phyloP scores from a whole-genome alignment of 1,284 basidiomycete genomes.

The Fomes fomentarius region DNA sequence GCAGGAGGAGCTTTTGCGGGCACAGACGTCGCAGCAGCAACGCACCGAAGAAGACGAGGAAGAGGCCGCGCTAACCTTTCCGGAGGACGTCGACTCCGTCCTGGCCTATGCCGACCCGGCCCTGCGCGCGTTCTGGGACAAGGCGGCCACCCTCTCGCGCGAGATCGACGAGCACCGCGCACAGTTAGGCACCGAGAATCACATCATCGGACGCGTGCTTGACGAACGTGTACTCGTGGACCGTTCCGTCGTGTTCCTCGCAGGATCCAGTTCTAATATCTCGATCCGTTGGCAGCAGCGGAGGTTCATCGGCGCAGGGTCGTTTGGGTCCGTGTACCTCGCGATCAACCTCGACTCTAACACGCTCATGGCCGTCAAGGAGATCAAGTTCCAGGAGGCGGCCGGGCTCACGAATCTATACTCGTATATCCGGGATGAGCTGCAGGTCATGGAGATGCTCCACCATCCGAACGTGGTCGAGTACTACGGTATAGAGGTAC shows the following conservation, averaged over 20 bases:
- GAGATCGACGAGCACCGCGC: conserved; percentile 60
- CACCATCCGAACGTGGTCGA: conserved; percentile 99
- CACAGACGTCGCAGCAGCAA: conserved; percentile 50
- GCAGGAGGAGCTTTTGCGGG: conserved; percentile 71
- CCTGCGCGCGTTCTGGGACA: conserved; percentile 76
- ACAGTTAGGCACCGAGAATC: conserved; percentile 67
- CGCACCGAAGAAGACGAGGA: conserved; percentile 52
- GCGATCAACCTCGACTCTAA: conserved; percentile 98
- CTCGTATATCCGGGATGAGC: conserved; percentile 96
- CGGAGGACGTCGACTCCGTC: conserved; percentile 39
- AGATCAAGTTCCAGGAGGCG: conserved; percentile 97
- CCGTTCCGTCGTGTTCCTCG: conserved; percentile 88
- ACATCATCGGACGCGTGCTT: conserved; percentile 85
- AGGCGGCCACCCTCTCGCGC: conserved; percentile 49
- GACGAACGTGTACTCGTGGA: conserved; percentile 93
- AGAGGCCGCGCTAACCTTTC: conserved; percentile 42
- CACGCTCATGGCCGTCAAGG: conserved; percentile 98
- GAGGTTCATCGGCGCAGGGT: conserved; percentile 95
- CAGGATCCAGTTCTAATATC: conserved; percentile 92
- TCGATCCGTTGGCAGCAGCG: conserved; percentile 99
- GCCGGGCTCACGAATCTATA: conserved; percentile 83
- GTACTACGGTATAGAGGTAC: conserved; percentile 99
- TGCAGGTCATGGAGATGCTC: conserved; percentile 98
- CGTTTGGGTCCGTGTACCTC: conserved; percentile 97
- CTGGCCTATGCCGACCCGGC: conserved; percentile 60